Conservation (phyloP, 75 land plant species). For the Ceratopteris richardii region DNA sequence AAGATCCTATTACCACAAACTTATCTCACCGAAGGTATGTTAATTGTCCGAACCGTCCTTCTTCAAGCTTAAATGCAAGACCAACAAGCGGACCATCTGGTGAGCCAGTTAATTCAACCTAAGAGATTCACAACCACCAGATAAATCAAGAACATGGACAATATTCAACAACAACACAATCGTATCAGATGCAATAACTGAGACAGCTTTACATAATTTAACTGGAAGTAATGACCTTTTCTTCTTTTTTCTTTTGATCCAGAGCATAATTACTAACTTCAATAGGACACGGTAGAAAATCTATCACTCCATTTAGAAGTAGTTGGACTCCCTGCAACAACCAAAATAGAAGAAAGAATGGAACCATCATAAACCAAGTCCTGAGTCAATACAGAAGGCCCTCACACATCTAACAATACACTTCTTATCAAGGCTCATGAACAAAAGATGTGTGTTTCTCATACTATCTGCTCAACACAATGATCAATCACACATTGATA, state of each 20-base stretch:
- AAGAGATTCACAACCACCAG: background rate
- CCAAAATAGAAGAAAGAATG: background rate
- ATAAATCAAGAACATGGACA: constrained; percentile 2
- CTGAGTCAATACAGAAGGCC: too few relatives aligned
- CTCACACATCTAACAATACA: too few relatives aligned
- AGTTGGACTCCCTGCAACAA: constrained; percentile 91
- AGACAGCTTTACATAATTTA: too few relatives aligned
- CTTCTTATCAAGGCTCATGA: too few relatives aligned
- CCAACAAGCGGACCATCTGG: constrained; percentile 92
- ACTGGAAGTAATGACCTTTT: too few relatives aligned
- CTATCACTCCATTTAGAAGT: constrained; percentile 82
- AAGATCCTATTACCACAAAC: too few relatives aligned
- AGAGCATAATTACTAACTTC: constrained; percentile 92
- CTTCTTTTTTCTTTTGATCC: constrained; percentile 91
- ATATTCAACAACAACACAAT: too few relatives aligned
- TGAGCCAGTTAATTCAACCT: constrained; percentile 73
- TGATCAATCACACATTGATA: too few relatives aligned
- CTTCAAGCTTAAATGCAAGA: constrained; percentile 93
- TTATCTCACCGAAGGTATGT: constrained; percentile 75
- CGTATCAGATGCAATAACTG: background rate
- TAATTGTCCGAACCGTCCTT: constrained; percentile 97
- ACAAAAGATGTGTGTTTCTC: too few relatives aligned
- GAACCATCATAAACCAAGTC: too few relatives aligned
- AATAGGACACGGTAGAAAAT: constrained; percentile 84
- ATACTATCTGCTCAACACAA: too few relatives aligned